phyloP scores from a whole-genome alignment of 164 flowering plant genomes.

The Chimonanthus praecox region DNA sequence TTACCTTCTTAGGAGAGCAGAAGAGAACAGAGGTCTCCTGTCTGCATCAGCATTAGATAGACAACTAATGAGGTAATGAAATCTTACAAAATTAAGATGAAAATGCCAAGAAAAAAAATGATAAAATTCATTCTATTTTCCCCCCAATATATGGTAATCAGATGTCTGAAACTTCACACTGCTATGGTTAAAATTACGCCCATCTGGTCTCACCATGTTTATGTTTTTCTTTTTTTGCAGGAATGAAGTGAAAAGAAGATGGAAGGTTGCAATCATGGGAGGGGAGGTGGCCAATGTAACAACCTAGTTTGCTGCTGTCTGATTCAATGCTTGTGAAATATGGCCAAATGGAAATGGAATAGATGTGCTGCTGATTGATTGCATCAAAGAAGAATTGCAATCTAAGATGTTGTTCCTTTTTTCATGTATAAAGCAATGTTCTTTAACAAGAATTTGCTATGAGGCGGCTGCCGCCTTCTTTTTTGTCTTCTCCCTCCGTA shows the following conservation, averaged over 20 bases:
- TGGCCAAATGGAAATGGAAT: not conserved
- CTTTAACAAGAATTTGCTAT: too few species aligned
- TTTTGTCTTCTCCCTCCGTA: too few species aligned
- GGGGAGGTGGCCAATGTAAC: slow-evolving; percentile 2
- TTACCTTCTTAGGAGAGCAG: slow-evolving; percentile 85
- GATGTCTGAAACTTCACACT: not conserved
- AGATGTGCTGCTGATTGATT: not conserved
- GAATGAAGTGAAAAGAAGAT: slow-evolving; percentile 51
- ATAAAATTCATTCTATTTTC: not conserved
- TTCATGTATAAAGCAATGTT: too few species aligned
- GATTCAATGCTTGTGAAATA: not conserved
- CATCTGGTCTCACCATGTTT: not conserved
- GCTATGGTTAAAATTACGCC: not conserved
- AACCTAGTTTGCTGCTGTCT: not conserved
- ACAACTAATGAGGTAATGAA: slow-evolving; percentile 58
- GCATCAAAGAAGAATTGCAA: too few species aligned
- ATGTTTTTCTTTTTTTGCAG: slow-evolving; percentile 21
- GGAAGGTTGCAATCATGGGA: slow-evolving; percentile 24
- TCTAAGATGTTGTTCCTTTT: too few species aligned
- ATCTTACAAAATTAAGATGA: too few species aligned
- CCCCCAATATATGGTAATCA: not conserved
- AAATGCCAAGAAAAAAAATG: too few species aligned
- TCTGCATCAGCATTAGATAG: slow-evolving; percentile 62
- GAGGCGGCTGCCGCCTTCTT: too few species aligned
- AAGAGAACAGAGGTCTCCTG: slow-evolving; percentile 80